Evolutionary conservation across 2,329 filamentous ascomycete genomes (phyloP).

Genomic region (Fusarium falciforme): DNA sequence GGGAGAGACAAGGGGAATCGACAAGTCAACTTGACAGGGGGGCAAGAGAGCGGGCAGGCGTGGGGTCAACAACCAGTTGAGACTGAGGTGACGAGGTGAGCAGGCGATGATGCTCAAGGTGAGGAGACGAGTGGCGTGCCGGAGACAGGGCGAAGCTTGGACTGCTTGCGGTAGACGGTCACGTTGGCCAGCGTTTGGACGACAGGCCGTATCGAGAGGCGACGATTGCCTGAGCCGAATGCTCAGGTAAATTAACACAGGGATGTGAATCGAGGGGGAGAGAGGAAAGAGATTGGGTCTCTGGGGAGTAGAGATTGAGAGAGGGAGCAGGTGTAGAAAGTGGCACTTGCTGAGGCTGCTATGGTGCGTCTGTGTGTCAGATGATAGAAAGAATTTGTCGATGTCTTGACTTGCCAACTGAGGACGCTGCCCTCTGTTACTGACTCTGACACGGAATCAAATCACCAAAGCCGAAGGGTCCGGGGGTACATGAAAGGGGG

Average conservation of each 20-base stretch:
- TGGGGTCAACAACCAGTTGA: conserved; percentile 36
- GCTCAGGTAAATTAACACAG: conserved; percentile 8
- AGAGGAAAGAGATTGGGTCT: conserved; percentile 21
- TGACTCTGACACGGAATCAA: conserved; percentile 28
- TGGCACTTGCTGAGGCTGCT: conserved; percentile 27
- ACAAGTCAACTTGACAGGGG: conserved; percentile 13
- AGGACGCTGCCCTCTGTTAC: conserved; percentile 4
- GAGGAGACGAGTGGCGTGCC: conserved; percentile 46
- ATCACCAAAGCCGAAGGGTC: conserved; percentile 27
- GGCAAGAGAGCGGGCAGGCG: conserved; percentile 30
- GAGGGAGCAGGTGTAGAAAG: conserved; percentile 20
- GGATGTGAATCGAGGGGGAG: conserved; percentile 17
- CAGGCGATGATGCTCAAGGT: conserved; percentile 40
- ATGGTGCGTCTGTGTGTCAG: conserved; percentile 17
- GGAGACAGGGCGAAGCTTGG: conserved; percentile 12
- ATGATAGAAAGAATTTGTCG: conserved; percentile 6
- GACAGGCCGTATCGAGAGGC: conserved; percentile 27
- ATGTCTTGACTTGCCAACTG: neutral
- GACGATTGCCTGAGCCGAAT: neutral
- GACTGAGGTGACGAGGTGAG: conserved; percentile 42
- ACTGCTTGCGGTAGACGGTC: conserved; percentile 21
- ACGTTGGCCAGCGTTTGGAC: conserved; percentile 39
- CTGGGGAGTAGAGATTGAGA: conserved; percentile 4
- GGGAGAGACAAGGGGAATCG: conserved; percentile 26
- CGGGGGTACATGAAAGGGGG: conserved; percentile 9